Evolutionary conservation across 495 filamentous ascomycete species (phyloP), one percentile per base, ranked within the genome.

Genomic region (Tetracladium setigerum): DNA sequence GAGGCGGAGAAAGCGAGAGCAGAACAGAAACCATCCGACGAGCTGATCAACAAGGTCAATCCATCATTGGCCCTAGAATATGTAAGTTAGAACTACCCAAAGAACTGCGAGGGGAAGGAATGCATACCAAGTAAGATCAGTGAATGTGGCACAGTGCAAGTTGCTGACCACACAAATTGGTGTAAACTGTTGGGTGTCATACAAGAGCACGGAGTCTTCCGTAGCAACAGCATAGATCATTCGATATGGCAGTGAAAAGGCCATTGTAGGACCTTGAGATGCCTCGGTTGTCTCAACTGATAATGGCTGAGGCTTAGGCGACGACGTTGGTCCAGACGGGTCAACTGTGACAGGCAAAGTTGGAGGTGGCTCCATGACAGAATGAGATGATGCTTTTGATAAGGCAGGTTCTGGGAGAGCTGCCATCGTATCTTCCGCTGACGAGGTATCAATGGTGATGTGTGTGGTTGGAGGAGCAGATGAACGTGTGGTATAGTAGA

Each of bases 221-320:
- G 94, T 99, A 13, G 92, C 94, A 38, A 99, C 92, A 5, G 90
- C 92, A 68, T 97, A 99, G 0, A 97, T 80, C 62, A 97, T 85
- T 12, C 94, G 86, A 62, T 99, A 96, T 1, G 89, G 87, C 32
- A 97, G 69, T 1, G 80, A 72, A 62, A 99, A 97, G 1, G 83
- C 83, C 1, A 86, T 71, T 24, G 76, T 74, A 7, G 83, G 75
- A 39, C 76, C 78, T 16, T 74, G 67, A 2, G 68, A 70, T 15
- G 73, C 56, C 15, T 73, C 61, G 8, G 60, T 64, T 22, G 66
- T 70, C 39, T 84, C 81, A 9, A 71, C 58, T 22, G 81, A 82
- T 0, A 68, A 47, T 33, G 46, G 47, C 47, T 63, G 67, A 8
- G 70, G 59, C 41, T 74, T 81, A 30, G 75, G 73, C 6, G 73